A percentile compares a stretch with the other conserved stretches of the same genome.
These are phyloP conservation scores for Solanum hybrid DNA, from an alignment of 305 asterid species.

Conservation along the genomic window DNA sequence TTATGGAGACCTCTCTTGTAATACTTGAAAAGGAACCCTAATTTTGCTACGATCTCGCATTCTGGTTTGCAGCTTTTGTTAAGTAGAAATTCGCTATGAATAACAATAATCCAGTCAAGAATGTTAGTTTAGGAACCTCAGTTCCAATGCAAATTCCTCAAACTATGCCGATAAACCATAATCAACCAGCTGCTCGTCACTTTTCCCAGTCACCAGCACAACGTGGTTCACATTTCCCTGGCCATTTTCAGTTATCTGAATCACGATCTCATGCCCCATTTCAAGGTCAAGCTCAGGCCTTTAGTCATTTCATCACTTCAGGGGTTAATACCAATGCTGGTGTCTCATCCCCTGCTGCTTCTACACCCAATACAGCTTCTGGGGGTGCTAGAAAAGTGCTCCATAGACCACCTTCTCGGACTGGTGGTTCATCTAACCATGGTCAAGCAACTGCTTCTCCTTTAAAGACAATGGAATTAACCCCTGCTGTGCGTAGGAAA, in stretches of 20 bases:
- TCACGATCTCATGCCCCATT: slow-evolving; percentile 7
- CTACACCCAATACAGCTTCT: slow-evolving; percentile 35
- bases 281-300: slow-evolving; percentile 32
- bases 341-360: slow-evolving; percentile 36
- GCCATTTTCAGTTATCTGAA: slow-evolving; percentile 54
- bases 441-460: slow-evolving; percentile 54
- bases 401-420: slow-evolving; percentile 66
- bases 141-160: slow-evolving; percentile 20
- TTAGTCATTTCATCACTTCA: slow-evolving; percentile 14
- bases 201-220: slow-evolving; percentile 36
- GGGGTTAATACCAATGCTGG: slow-evolving; percentile 17
- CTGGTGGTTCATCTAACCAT: slow-evolving; percentile 56
- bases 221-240: slow-evolving; percentile 44
- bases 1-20: not conserved
- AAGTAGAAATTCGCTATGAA: slow-evolving; percentile 23
- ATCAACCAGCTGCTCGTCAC: slow-evolving; percentile 28
- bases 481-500: slow-evolving; percentile 71
- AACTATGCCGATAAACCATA: slow-evolving; percentile 29
- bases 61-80: not conserved
- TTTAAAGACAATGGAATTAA: slow-evolving; percentile 84
- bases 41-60: not conserved
- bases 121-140: slow-evolving; percentile 31
- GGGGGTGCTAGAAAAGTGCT: slow-evolving; percentile 30
- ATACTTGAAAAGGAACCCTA: not conserved
- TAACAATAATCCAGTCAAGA: slow-evolving; percentile 30